phyloP scores from a whole-genome alignment of 2,329 filamentous ascomycete species.

The Ascochyta rabiei region DNA sequence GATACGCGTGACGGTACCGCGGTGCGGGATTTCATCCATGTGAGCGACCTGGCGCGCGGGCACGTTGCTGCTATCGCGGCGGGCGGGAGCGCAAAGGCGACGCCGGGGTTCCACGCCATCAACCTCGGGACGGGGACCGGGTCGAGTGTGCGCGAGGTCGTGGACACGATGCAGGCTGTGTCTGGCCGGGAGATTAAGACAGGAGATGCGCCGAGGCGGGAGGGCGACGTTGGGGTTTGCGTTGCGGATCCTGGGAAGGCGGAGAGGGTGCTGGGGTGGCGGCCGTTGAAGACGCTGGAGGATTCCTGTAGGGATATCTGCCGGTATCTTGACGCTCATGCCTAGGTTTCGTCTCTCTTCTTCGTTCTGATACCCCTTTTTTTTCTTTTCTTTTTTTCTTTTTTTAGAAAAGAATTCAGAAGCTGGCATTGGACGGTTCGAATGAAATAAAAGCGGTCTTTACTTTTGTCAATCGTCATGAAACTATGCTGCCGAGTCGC shows the following conservation, averaged over 20 bases:
- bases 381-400: too few species aligned
- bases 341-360: background rate
- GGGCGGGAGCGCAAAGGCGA: background rate
- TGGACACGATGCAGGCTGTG: background rate
- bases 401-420: too few species aligned
- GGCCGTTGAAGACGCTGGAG: constrained; percentile 2
- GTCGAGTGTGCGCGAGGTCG: background rate
- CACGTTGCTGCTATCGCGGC: constrained; percentile 62
- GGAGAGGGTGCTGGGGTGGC: background rate
- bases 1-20: constrained; percentile 69
- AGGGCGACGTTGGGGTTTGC: constrained; percentile 1
- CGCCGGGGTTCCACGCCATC: background rate
- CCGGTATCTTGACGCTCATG: background rate
- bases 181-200: background rate
- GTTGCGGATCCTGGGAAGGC: constrained; percentile 1
- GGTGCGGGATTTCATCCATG: constrained; percentile 71
- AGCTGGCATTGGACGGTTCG: too few species aligned
- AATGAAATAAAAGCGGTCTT: too few species aligned
- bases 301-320: constrained; percentile 11
- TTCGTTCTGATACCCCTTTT: too few species aligned
- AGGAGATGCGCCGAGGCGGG: background rate
- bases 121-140: background rate
- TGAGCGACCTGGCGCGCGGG: constrained; percentile 67
- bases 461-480: too few species aligned
- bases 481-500: too few species aligned